Evolutionary conservation across 148 eudicot genomes (phyloP).

Genomic region (Spergularia bocconei): DNA sequence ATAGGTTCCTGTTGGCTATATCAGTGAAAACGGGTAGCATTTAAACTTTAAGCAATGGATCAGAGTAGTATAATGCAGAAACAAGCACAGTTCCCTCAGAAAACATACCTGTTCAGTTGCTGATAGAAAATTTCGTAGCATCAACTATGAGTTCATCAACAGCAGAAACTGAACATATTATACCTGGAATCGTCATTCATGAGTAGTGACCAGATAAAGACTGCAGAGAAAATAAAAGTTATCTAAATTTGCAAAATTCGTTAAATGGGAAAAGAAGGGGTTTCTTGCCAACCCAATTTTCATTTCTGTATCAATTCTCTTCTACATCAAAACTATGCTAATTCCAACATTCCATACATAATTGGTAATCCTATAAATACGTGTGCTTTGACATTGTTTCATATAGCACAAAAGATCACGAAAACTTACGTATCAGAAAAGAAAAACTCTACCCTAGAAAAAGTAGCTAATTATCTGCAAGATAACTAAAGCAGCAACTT

Average conservation of each 20-base stretch:
- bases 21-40: too few species aligned
- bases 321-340: conserved; percentile 15
- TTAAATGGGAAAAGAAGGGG: background rate
- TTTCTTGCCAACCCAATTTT: background rate
- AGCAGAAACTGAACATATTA: too few species aligned
- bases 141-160: too few species aligned
- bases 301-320: background rate
- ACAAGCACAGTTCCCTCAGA: too few species aligned
- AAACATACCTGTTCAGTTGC: background rate
- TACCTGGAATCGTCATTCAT: too few species aligned
- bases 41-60: too few species aligned
- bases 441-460: background rate
- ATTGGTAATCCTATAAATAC: conserved; percentile 12
- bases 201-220: background rate
- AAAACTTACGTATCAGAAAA: background rate
- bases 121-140: background rate
- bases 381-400: conserved; percentile 12
- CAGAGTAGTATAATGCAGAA: too few species aligned
- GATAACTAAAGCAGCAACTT: conserved; percentile 12
- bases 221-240: background rate
- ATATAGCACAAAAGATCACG: background rate
- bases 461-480: background rate
- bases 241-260: background rate
- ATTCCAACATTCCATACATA: background rate
- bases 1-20: too few species aligned